These are phyloP conservation scores for Linnemannia exigua DNA, from an alignment of 192 early-diverging fungal genomes.

Conservation along the genomic window DNA sequence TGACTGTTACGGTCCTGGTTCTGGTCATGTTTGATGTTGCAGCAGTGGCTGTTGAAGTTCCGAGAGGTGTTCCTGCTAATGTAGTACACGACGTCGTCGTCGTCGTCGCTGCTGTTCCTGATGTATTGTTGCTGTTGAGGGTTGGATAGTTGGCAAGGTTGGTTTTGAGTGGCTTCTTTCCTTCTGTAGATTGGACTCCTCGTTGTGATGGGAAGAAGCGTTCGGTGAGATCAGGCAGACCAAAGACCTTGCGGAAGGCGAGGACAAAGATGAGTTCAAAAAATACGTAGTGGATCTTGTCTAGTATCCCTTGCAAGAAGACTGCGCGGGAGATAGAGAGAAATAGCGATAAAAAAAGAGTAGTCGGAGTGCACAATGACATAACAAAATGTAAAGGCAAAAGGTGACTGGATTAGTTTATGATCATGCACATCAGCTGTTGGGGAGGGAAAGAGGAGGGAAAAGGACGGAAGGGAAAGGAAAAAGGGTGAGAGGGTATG, in stretches of 20 bases:
- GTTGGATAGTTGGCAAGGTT: conserved; percentile 17
- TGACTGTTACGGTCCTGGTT: background rate
- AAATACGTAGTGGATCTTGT: conserved; percentile 49
- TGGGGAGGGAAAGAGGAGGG: background rate
- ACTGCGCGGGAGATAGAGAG: conserved; percentile 3
- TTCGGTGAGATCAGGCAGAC: conserved; percentile 44
- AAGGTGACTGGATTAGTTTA: background rate
- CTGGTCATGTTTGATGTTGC: background rate
- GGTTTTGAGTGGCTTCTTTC: conserved; percentile 37
- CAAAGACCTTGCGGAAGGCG: conserved; percentile 51
- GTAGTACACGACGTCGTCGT: conserved; percentile 7
- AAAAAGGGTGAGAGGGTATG: background rate
- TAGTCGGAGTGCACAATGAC: conserved; percentile 3
- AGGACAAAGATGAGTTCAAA: conserved; percentile 54
- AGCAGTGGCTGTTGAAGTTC: background rate
- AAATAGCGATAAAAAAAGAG: background rate
- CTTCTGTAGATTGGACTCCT: conserved; percentile 31
- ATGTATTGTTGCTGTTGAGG: background rate
- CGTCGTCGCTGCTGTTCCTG: background rate
- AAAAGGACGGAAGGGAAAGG: background rate
- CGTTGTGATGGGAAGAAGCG: conserved; percentile 26
- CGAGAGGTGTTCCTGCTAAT: background rate
- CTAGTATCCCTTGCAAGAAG: conserved; percentile 39
- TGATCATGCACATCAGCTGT: background rate
- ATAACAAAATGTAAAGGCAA: background rate